Percentiles rank a stretch among this genome's conserved stretches.
These are phyloP conservation scores for Volvox carteri DNA, from an alignment of 163 green algal species.

Conservation along the genomic window DNA sequence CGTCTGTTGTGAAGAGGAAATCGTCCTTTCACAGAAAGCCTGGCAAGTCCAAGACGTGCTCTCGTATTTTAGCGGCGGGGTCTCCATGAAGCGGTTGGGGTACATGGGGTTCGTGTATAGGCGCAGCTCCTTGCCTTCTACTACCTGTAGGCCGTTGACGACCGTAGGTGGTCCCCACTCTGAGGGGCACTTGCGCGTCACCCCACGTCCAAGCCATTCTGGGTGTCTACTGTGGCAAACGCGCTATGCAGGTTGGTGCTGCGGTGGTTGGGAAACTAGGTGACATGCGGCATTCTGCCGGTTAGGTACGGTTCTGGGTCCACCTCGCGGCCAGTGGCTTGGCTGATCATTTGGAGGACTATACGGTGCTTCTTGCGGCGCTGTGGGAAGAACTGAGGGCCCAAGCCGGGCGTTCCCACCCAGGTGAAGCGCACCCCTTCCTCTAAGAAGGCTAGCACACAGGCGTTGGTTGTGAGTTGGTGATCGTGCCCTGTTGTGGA, in stretches of 20 bases:
- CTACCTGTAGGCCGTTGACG: background rate
- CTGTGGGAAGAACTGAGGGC: no score
- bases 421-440: slow-evolving; percentile 13
- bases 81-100: slow-evolving; percentile 6
- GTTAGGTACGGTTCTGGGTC: no score
- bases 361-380: no score
- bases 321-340: no score
- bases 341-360: no score
- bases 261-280: slow-evolving; percentile 15
- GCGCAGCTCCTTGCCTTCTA: slow-evolving; percentile 13
- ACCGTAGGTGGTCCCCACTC: background rate
- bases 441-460: background rate
- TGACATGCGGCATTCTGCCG: background rate
- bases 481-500: no score
- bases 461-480: background rate
- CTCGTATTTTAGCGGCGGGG: slow-evolving; percentile 26
- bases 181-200: background rate
- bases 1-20: background rate
- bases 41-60: background rate
- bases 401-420: no score
- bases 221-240: background rate
- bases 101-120: slow-evolving; percentile 23
- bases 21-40: background rate
- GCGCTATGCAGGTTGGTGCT: background rate
- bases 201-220: background rate